phyloP scores from a whole-genome alignment of 805 yeast genomes.

The Brettanomyces sp. region DNA sequence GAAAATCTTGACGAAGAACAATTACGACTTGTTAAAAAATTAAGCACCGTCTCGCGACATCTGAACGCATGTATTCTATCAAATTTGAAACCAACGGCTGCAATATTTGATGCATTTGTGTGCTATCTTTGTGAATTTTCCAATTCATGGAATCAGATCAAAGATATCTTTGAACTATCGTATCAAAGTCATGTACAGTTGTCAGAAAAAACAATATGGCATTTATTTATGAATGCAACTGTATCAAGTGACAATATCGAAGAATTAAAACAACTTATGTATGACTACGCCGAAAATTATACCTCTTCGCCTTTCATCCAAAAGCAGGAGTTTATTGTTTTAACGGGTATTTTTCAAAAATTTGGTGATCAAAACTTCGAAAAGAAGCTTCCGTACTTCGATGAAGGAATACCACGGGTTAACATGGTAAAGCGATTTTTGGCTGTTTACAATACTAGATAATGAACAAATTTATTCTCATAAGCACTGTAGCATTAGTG shows the following conservation, averaged over 20 bases:
- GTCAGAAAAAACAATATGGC: neutral
- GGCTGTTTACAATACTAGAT: constrained; percentile 3
- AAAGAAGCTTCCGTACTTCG: neutral
- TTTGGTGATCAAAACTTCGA: neutral
- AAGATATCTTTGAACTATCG: neutral
- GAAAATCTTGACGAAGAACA: neutral
- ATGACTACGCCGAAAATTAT: neutral
- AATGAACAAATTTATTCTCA: constrained; percentile 4
- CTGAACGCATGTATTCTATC: constrained; percentile 3
- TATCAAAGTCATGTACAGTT: neutral
- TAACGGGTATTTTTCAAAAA: neutral
- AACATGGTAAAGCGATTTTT: neutral
- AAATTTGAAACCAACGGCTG: neutral
- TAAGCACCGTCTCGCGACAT: neutral
- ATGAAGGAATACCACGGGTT: neutral
- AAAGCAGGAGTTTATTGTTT: neutral
- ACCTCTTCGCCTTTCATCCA: neutral
- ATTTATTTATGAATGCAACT: constrained; percentile 1
- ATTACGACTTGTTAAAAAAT: neutral
- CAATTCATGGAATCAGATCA: constrained; percentile 1
- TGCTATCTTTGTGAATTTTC: constrained; percentile 1
- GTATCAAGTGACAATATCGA: too few species aligned
- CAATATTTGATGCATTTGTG: constrained; percentile 3
- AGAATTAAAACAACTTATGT: neutral
- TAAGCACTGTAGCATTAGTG: too few species aligned